phyloP scores from a whole-genome alignment of 2,329 filamentous ascomycete species.

The Fusarium graminum region DNA sequence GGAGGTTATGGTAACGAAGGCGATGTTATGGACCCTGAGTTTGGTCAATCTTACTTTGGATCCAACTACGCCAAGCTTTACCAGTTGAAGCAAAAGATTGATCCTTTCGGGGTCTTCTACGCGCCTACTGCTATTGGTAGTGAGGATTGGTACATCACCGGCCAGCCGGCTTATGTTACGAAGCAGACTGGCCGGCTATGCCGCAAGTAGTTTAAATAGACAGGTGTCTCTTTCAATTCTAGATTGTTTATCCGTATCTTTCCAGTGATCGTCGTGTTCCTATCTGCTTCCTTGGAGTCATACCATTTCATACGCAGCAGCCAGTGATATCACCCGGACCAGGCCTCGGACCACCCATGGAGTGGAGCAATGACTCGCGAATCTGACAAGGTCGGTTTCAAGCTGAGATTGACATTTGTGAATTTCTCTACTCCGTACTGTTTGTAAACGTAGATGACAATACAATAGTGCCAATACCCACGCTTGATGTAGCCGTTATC shows the following conservation, averaged over 20 bases:
- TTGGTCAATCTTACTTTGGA: constrained; percentile 55
- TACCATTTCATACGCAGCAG: too few relatives aligned
- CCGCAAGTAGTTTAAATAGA: constrained; percentile 20
- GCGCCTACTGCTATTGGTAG: constrained; percentile 55
- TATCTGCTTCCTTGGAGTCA: too few relatives aligned
- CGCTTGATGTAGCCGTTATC: too few relatives aligned
- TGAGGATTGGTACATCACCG: constrained; percentile 52
- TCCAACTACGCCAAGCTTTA: constrained; percentile 53
- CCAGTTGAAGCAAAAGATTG: constrained; percentile 53
- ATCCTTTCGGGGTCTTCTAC: constrained; percentile 55
- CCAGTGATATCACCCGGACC: too few relatives aligned
- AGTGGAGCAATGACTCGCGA: too few relatives aligned
- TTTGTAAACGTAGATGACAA: too few relatives aligned
- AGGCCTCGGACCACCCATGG: too few relatives aligned
- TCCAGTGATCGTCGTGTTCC: neutral
- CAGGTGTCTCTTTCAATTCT: neutral
- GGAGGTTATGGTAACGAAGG: constrained; percentile 52
- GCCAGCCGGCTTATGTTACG: constrained; percentile 29
- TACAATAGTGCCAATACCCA: too few relatives aligned
- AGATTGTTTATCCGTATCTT: neutral
- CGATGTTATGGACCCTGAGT: constrained; percentile 54
- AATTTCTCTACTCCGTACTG: too few relatives aligned
- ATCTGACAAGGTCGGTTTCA: too few relatives aligned
- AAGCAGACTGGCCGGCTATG: constrained; percentile 39
- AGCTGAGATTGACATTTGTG: too few relatives aligned